Evolutionary conservation across 108 stramenopile species (phyloP).

Genomic region (Nannochloropsis oceanica): DNA sequence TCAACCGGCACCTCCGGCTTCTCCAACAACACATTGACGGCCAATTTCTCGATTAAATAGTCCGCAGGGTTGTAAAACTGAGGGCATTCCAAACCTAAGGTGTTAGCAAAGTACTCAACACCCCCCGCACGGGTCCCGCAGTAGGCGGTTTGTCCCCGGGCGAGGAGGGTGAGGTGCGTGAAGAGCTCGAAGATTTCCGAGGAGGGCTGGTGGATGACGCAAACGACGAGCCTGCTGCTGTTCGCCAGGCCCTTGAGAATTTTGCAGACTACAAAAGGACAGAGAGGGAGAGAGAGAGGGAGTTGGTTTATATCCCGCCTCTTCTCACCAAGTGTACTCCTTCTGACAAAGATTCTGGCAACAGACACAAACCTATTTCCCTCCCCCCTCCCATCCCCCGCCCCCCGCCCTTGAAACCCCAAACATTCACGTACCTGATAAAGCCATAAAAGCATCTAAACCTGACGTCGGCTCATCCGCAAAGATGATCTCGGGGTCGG

Average conservation of each 20-base stretch:
- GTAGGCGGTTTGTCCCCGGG: slow-evolving; percentile 6
- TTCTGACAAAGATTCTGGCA: too few species aligned
- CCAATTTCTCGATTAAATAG: slow-evolving; percentile 3
- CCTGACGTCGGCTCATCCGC: slow-evolving; percentile 54
- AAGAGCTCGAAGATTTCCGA: slow-evolving; percentile 8
- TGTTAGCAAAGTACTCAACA: slow-evolving; percentile 1
- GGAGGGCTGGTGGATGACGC: background rate
- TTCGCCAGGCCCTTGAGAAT: background rate
- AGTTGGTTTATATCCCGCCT: too few species aligned
- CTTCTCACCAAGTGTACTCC: too few species aligned
- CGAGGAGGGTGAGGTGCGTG: slow-evolving; percentile 20
- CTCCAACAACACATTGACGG: background rate
- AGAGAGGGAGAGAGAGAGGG: too few species aligned
- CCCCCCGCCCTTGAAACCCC: too few species aligned
- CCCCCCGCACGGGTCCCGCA: background rate
- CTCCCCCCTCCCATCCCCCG: too few species aligned
- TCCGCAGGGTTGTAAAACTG: slow-evolving; percentile 22
- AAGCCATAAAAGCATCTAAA: slow-evolving; percentile 45
- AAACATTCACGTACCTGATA: background rate
- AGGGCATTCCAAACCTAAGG: slow-evolving; percentile 10
- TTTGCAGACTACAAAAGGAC: background rate
- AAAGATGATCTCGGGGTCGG: slow-evolving; percentile 27
- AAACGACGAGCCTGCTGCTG: background rate
- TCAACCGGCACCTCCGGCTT: background rate
- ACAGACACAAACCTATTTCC: too few species aligned